These are phyloP conservation scores for Mycena olivaceomarginata DNA, from an alignment of 768 basidiomycete species.

Conservation along the genomic window DNA sequence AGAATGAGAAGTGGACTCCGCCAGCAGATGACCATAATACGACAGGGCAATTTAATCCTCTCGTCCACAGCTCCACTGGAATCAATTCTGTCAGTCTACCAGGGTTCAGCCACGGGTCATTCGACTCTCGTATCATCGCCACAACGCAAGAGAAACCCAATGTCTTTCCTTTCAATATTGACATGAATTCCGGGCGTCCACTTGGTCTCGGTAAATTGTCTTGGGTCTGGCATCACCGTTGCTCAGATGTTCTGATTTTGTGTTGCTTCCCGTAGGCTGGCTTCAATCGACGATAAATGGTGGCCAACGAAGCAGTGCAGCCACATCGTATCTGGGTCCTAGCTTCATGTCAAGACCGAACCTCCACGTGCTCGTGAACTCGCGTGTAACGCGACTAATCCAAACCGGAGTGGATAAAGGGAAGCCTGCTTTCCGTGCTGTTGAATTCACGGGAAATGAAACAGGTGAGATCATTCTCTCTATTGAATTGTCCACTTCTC, in stretches of 20 bases:
- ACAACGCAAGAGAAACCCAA: slow-evolving; percentile 48
- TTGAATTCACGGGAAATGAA: slow-evolving; percentile 22
- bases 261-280: slow-evolving; percentile 41
- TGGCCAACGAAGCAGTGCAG: slow-evolving; percentile 49
- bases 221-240: background rate
- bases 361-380: slow-evolving; percentile 49
- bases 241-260: background rate
- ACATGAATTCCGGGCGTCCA: slow-evolving; percentile 57
- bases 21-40: slow-evolving; percentile 56
- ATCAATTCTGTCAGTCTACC: slow-evolving; percentile 52
- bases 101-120: slow-evolving; percentile 45
- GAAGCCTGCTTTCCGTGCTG: slow-evolving; percentile 18
- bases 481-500: background rate
- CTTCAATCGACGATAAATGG: slow-evolving; percentile 47
- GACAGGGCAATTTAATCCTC: slow-evolving; percentile 55
- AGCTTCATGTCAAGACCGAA: slow-evolving; percentile 49
- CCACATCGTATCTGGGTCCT: slow-evolving; percentile 51
- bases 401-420: slow-evolving; percentile 19
- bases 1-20: slow-evolving; percentile 56
- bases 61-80: slow-evolving; percentile 53
- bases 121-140: slow-evolving; percentile 51
- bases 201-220: slow-evolving; percentile 56
- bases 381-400: slow-evolving; percentile 46
- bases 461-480: slow-evolving; percentile 1
- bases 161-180: slow-evolving; percentile 60